Base-by-base conservation (phyloP, 2,329 filamentous ascomycete species). In the Chaetomiaceae sp. region DNA sequence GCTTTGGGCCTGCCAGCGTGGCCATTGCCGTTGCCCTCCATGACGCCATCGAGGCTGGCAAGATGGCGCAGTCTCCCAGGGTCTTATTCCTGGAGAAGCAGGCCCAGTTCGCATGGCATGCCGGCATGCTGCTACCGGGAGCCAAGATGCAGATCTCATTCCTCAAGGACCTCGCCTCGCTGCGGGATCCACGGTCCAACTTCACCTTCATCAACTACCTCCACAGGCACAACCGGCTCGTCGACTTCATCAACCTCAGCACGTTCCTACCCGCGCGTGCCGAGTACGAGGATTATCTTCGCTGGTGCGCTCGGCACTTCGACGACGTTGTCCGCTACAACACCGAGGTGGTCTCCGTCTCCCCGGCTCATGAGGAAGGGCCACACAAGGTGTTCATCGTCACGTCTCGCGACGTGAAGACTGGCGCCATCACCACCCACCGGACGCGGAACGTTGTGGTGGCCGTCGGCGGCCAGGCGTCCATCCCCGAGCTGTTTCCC, bases 141-240 rank as follows among this genome's bases (percentile, higher is more conserved):
- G 89, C 91, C 48, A 91, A 88, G 73, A 97, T 97, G 92, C 92
- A 97, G 69, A 97, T 97, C 63, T 95, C 89, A 9, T 97, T 96
- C 75, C 81, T 97, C 74, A 97, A 97, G 74, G 92, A 97, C 68
- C 82, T 97, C 69, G 92, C 92, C 3, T 94, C 89, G 3, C 78
- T 96, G 61, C 82, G 92, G 54, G 85, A 97, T 68, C 92, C 92
- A 7, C 83, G 87, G 59, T 95, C 89, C 61, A 81, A 91, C 64
- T 97, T 97, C 71, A 97, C 92, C 14, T 97, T 96, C 72, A 76
- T 96, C 66, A 96, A 96, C 72, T 97, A 97, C 69, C 81, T 97
- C 12, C 88, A 95, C 73, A 73, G 81, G 63, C 87, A 95, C 63
- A 79, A 80, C 52, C 81, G 92, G n/a, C 78, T 97, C 36, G 83